Conservation (phyloP, 2,329 filamentous ascomycete genomes). For the Aspergillus flavus region DNA sequence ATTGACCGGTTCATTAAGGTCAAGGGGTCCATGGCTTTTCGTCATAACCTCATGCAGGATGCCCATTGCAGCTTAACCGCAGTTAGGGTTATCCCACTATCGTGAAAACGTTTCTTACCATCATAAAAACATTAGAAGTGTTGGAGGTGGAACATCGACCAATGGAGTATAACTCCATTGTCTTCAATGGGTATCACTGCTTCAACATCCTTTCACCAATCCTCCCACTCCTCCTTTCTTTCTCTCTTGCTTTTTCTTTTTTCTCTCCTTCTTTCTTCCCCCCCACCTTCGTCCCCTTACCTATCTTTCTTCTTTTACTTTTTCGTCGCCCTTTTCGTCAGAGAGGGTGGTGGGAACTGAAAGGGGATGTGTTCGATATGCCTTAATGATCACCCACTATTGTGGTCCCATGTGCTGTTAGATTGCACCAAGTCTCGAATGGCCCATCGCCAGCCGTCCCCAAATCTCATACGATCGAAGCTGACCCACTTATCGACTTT, state of each 20-base stretch:
- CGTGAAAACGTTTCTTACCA: slow-evolving; percentile 6
- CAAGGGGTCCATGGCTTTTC: slow-evolving; percentile 7
- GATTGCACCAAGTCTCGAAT: slow-evolving; percentile 54
- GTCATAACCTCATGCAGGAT: slow-evolving; percentile 15
- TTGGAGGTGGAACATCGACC: neutral
- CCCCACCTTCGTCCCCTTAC: too few relatives aligned
- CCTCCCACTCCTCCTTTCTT: neutral
- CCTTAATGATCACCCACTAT: slow-evolving; percentile 2
- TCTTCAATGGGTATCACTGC: slow-evolving; percentile 1
- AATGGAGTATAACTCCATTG: neutral
- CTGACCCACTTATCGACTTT: slow-evolving; percentile 86
- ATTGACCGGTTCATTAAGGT: slow-evolving; percentile 13
- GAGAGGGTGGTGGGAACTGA: neutral
- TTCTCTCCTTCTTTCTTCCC: neutral
- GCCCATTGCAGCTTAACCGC: neutral
- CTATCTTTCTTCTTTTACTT: neutral
- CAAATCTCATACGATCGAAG: slow-evolving; percentile 50
- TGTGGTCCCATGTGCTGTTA: slow-evolving; percentile 22
- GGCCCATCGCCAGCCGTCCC: slow-evolving; percentile 74
- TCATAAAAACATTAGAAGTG: neutral
- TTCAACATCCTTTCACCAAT: neutral
- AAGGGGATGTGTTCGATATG: neutral
- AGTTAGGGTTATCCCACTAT: neutral
- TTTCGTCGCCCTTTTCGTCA: neutral
- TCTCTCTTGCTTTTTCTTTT: neutral